Base-by-base conservation (phyloP, 2,329 filamentous ascomycete genomes). In the Leptographium galeiforme region DNA sequence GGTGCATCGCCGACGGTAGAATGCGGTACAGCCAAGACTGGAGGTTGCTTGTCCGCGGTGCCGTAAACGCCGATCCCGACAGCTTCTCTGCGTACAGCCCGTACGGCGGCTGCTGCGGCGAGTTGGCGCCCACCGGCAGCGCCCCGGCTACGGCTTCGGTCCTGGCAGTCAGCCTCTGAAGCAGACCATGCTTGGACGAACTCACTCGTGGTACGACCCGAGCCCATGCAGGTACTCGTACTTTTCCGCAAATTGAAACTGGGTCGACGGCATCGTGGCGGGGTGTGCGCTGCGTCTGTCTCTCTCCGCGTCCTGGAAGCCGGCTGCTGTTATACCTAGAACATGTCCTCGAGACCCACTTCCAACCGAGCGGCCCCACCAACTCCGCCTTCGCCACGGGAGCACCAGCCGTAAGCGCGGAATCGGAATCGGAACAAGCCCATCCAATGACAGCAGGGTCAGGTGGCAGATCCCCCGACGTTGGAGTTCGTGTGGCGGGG, bases 61-160 rank as follows among this genome's bases (percentile, higher is more conserved):
- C 81, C 6, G 83, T 87, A 63, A 87, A 87, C 36, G 84, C 75
- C 1, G 81, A 85, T 6, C 83, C 84, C 0, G 82, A 85, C 47
- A 87, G 74, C 70, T 86, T 85, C 69, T 94, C 89, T 30, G 87
- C 81, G 69, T 91, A 93, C 33, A 94, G 79, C 1, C 87, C 87
- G 59, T 82, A 80, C 0, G 86, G 78, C 0, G 82, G 81, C 63
- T 89, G 88, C 65, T 93, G 88, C 0, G 89, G 88, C 2, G 85
- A 87, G 72, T 93, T 94, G 46, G 82, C 77, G 48, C 77, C 87
- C 56, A 88, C 64, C 12, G 88, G 87, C 7, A 90, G 73, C 8
- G 88, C 83, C 19, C 82, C 84, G 18, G 82, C 73, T 55, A 90
- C 72, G 46, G 87, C 86, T 72, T 93, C 87, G 50, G 84, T 80